Evolutionary conservation across 1,139 yeast genomes (phyloP).

Genomic region (Groenewaldozyma auringiensis): DNA sequence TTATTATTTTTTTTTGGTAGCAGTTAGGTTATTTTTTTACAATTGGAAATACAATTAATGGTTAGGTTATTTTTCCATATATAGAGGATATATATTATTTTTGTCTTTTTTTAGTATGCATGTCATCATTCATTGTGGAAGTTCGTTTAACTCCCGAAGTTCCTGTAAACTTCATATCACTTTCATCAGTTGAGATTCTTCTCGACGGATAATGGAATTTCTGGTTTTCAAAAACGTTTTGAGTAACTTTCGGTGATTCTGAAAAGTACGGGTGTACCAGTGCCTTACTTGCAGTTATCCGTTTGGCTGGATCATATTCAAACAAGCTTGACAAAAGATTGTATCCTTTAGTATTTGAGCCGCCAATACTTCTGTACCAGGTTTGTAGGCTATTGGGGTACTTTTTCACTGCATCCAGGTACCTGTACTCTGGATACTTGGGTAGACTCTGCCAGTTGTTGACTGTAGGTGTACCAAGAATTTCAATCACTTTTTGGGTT

Average conservation of each 20-base stretch:
- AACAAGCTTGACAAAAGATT: slow-evolving; percentile 56
- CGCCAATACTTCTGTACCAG: slow-evolving; percentile 83
- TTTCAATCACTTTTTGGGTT: slow-evolving; percentile 79
- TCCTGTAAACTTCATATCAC: slow-evolving; percentile 29
- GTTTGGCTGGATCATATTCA: slow-evolving; percentile 73
- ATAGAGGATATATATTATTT: slow-evolving; percentile 9
- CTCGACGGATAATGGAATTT: slow-evolving; percentile 33
- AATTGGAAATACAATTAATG: not conserved
- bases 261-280: slow-evolving; percentile 68
- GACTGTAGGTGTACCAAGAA: slow-evolving; percentile 75
- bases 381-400: slow-evolving; percentile 63
- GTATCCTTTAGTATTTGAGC: slow-evolving; percentile 59
- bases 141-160: slow-evolving; percentile 21
- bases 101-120: slow-evolving; percentile 20
- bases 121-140: slow-evolving; percentile 12
- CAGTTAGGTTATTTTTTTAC: not conserved
- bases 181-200: slow-evolving; percentile 35
- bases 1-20: not conserved
- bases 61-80: not conserved
- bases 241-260: slow-evolving; percentile 56
- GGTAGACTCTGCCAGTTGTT: slow-evolving; percentile 70
- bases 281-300: slow-evolving; percentile 72
- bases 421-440: slow-evolving; percentile 76
- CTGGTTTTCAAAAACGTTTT: slow-evolving; percentile 40
- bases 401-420: slow-evolving; percentile 54